A percentile compares a stretch with the other conserved stretches of the same genome.
phyloP scores from a whole-genome alignment of 176 grass and related monocot genomes.

The Avena insularis region DNA sequence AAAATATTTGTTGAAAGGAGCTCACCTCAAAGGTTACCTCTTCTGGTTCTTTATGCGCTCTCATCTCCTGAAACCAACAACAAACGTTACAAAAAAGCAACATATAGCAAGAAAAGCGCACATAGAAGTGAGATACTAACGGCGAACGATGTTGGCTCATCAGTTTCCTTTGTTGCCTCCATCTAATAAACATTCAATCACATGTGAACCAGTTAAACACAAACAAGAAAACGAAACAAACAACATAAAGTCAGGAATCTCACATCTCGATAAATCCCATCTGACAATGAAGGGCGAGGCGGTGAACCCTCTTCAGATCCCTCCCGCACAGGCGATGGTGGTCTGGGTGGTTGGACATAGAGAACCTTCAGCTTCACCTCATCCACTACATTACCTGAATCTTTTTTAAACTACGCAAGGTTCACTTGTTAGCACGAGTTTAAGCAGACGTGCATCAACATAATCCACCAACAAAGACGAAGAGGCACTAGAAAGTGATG shows the following conservation, averaged over 20 bases:
- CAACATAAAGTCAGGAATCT: not conserved
- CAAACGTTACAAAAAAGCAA: not conserved
- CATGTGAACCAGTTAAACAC: not conserved
- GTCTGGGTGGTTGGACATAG: slow-evolving; percentile 72
- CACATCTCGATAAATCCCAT: slow-evolving; percentile 66
- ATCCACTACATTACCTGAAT: slow-evolving; percentile 76
- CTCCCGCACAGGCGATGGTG: slow-evolving; percentile 73
- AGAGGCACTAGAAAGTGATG: slow-evolving; percentile 11
- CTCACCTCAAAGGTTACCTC: slow-evolving; percentile 55
- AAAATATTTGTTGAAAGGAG: slow-evolving; percentile 12
- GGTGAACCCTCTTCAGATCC: slow-evolving; percentile 79
- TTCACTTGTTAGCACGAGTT: slow-evolving; percentile 10
- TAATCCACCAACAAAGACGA: not conserved
- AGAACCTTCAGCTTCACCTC: slow-evolving; percentile 87
- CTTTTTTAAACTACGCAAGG: slow-evolving; percentile 75
- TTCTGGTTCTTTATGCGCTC: slow-evolving; percentile 55
- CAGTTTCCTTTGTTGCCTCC: slow-evolving; percentile 42
- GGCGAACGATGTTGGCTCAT: slow-evolving; percentile 28
- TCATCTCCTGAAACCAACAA: slow-evolving; percentile 55
- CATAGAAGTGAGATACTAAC: slow-evolving; percentile 43
- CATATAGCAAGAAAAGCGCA: not conserved
- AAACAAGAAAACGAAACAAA: slow-evolving; percentile 30
- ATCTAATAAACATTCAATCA: slow-evolving; percentile 18
- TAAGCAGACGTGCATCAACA: slow-evolving; percentile 23
- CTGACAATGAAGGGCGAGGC: slow-evolving; percentile 63